phyloP scores from a whole-genome alignment of 306 rosid genomes.

The Cucurbita moschata region DNA sequence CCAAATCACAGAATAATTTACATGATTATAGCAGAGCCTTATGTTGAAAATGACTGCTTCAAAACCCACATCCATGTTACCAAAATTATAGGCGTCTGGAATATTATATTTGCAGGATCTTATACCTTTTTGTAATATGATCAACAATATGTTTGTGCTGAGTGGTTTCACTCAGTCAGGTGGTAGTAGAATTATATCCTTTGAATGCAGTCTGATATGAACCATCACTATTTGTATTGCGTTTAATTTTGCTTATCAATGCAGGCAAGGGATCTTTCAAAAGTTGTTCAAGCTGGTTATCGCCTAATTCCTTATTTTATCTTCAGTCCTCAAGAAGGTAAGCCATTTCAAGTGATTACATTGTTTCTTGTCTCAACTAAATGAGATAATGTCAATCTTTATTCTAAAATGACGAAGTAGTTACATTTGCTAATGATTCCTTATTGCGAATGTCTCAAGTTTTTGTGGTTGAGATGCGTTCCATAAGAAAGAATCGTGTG shows the following conservation, averaged over 20 bases:
- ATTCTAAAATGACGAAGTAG: neutral
- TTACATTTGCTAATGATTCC: neutral
- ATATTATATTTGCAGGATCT: neutral
- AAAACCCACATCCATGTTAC: neutral
- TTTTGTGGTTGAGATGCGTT: neutral
- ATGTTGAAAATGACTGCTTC: neutral
- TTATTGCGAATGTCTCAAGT: neutral
- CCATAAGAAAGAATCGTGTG: neutral
- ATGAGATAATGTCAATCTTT: neutral
- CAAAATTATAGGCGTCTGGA: neutral
- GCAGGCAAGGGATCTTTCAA: constrained; percentile 93
- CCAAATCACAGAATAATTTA: neutral
- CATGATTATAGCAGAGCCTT: neutral
- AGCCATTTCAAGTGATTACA: constrained; percentile 7
- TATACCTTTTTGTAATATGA: neutral
- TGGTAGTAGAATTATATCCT: neutral
- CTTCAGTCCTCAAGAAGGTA: constrained; percentile 91
- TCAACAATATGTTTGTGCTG: neutral
- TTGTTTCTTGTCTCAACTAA: neutral
- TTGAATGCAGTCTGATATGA: neutral
- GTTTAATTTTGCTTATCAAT: neutral
- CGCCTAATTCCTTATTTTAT: constrained; percentile 81
- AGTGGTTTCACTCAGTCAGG: neutral
- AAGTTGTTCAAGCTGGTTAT: constrained; percentile 65
- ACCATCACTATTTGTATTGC: neutral